A percentile compares a stretch with the other conserved stretches of the same genome.
phyloP scores from a whole-genome alignment of 495 filamentous ascomycete species.

The Staphylotrichum tortipilum region DNA sequence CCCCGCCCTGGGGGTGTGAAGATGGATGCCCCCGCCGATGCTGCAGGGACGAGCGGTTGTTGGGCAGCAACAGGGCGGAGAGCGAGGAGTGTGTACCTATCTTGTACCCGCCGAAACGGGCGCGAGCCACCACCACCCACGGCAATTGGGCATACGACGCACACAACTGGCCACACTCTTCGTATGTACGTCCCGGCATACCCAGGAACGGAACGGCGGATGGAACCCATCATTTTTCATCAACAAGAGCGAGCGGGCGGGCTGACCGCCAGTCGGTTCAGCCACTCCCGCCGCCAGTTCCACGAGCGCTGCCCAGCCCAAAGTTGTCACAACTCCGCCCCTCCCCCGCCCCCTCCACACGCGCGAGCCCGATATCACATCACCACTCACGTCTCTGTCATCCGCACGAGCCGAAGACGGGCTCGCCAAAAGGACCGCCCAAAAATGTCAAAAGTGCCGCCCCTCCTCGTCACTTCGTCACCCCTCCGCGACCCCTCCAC shows the following conservation, averaged over 20 bases:
- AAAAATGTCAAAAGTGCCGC: neutral
- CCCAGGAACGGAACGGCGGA: neutral
- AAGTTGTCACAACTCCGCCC: no score
- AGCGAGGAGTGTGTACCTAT: no score
- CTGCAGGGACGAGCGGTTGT: neutral
- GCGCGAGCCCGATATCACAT: neutral
- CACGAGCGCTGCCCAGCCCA: no score
- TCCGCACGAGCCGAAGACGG: neutral
- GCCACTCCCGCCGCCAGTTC: no score
- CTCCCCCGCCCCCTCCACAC: no score
- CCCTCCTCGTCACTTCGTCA: neutral
- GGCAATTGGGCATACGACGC: neutral
- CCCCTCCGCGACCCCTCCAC: no score
- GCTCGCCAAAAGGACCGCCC: neutral
- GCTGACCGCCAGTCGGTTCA: neutral
- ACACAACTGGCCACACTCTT: no score
- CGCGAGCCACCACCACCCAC: neutral
- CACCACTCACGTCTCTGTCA: neutral
- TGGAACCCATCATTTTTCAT: no score
- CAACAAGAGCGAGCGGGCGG: neutral
- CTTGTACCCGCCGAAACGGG: conserved; percentile 1
- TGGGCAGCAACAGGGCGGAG: conserved; percentile 2
- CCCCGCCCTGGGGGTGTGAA: no score
- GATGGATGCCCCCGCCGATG: no score
- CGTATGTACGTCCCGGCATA: no score